These are phyloP conservation scores for Pythium folliculosum DNA, from an alignment of 352 stramenopile genomes.

Conservation along the genomic window DNA sequence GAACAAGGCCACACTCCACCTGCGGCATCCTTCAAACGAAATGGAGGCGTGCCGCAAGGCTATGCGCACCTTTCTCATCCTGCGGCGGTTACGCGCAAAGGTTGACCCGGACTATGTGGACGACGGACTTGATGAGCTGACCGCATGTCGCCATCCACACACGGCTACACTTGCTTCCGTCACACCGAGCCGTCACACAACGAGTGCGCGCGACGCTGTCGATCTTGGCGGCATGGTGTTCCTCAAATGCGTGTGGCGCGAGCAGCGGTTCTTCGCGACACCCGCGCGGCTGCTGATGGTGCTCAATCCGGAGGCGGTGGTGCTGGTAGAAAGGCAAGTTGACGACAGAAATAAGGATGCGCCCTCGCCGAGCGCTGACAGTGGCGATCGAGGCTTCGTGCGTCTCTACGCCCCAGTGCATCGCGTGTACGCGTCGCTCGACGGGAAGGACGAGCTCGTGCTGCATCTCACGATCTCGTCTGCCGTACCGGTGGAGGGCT, in stretches of 20 bases:
- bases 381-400: constrained; percentile 41
- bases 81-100: constrained; percentile 56
- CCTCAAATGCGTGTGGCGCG: constrained; percentile 71
- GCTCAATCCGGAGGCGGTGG: constrained; percentile 75
- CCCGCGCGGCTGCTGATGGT: constrained; percentile 65
- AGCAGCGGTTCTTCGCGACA: constrained; percentile 71
- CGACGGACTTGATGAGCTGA: constrained; percentile 57
- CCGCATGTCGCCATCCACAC: constrained; percentile 59
- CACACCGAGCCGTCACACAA: constrained; percentile 21
- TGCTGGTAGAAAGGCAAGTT: constrained; percentile 51
- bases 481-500: constrained; percentile 52
- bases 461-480: constrained; percentile 71
- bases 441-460: constrained; percentile 70
- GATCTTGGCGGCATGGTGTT: constrained; percentile 63
- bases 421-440: constrained; percentile 67
- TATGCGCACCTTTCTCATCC: constrained; percentile 66
- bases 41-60: constrained; percentile 74
- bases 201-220: constrained; percentile 22
- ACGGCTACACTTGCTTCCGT: constrained; percentile 45
- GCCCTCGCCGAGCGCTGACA: background rate
- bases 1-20: constrained; percentile 36
- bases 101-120: constrained; percentile 45
- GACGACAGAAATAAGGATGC: constrained; percentile 2
- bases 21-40: constrained; percentile 61
- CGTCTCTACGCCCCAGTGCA: constrained; percentile 73